Evolutionary conservation across 1,139 yeast genomes (phyloP).

Genomic region (Geotrichum citri-aurantii): DNA sequence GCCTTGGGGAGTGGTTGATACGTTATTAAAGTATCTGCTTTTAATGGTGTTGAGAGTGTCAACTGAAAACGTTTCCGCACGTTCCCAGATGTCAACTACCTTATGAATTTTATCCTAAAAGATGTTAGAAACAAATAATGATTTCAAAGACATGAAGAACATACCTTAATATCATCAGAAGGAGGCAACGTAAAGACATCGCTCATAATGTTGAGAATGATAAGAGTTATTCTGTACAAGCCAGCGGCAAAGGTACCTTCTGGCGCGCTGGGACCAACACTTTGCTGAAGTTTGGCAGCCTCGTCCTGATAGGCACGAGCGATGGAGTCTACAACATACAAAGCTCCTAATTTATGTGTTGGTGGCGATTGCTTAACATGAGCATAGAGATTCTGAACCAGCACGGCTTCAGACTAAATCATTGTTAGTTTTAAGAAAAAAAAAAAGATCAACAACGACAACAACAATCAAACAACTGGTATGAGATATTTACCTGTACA

Average conservation of each 20-base stretch:
- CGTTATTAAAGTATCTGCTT: conserved; percentile 46
- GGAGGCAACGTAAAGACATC: conserved; percentile 29
- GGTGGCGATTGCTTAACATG: conserved; percentile 72
- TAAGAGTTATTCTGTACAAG: conserved; percentile 40
- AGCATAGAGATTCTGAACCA: conserved; percentile 55
- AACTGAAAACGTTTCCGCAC: conserved; percentile 69
- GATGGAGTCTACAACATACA: conserved; percentile 88
- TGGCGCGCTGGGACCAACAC: conserved; percentile 41
- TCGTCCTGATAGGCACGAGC: conserved; percentile 81
- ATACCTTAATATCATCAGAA: conserved; percentile 28
- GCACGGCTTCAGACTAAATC: conserved; percentile 45
- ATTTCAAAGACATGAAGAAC: conserved; percentile 35
- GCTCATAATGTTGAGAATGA: conserved; percentile 33
- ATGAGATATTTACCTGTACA: conserved; percentile 40
- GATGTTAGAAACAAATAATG: conserved; percentile 20
- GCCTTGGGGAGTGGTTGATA: conserved; percentile 47
- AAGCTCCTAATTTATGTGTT: conserved; percentile 80
- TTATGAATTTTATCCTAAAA: conserved; percentile 65
- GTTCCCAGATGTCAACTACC: conserved; percentile 88
- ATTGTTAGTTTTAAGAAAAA: neutral
- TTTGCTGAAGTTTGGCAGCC: conserved; percentile 51
- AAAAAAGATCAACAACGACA: neutral
- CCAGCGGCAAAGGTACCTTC: conserved; percentile 77
- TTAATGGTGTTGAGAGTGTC: conserved; percentile 51
- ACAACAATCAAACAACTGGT: neutral